Base-by-base conservation (phyloP, 441 rosid genomes). In the Arabidopsis hybrid region DNA sequence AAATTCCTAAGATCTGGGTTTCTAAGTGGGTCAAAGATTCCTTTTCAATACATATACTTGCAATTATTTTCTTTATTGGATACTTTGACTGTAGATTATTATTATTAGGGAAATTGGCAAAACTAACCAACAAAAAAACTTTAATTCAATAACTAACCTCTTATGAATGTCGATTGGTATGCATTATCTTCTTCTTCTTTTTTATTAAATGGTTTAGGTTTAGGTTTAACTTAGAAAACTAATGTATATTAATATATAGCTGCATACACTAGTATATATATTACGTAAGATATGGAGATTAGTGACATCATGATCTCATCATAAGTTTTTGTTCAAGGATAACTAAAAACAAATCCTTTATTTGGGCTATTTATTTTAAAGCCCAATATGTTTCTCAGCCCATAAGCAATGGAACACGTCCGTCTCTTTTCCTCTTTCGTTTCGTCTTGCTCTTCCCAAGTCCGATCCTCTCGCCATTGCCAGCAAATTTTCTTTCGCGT, bases 1-100 rank as follows among this genome's bases (percentile, higher is more conserved):
- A 4, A 12, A 35, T 46, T 56, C 13, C 1, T 47, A 57, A 14
- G 35, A 47, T 73, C 57, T 73, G n/a, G 40, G 57, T 65, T 18
- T 2, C 3, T 6, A 21, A 60, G 1, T 38, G 7, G n/a, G 45
- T 51, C 67, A 61, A 61, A 39, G 32, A 67, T 50, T 71, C 9
- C 1, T 26, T 0, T 38, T 38, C 5, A 36, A 45, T 47, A 35
- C 47, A 60, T 36, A 49, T 17, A 26, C 2, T 9, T 60, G 1
- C 0, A 6, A 69, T 58, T 43, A 34, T n/a, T 46, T 26, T 29
- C 49, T 16, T n/a, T 47, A 38, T 18, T 46, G 0, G 14, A 58
- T 16, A 18, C 3, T 32, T 17, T 58, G 11, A 58, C 38, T 34
- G 10, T 34, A 38, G 3, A 3, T 43, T 57, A 2, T 43, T 26